A percentile compares a stretch with the other conserved stretches of the same genome.
Evolutionary conservation across 306 rosid genomes (phyloP).

Genomic region (Herpetospermum pedunculosum): DNA sequence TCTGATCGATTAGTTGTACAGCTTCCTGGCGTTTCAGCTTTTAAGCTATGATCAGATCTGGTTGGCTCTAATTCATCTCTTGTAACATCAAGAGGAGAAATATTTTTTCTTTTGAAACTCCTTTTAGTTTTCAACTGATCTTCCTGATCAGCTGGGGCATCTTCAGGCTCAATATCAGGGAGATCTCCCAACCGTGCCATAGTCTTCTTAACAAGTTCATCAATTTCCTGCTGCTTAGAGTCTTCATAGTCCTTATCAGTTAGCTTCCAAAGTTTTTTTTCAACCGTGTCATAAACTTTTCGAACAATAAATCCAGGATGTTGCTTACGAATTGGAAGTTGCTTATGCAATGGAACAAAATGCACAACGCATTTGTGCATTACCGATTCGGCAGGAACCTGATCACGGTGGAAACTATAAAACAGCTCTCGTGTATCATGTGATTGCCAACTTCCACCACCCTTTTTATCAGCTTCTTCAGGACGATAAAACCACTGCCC

Average conservation of each 20-base stretch:
- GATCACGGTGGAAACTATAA: slow-evolving; percentile 94
- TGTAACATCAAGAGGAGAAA: slow-evolving; percentile 56
- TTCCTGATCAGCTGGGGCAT: slow-evolving; percentile 41
- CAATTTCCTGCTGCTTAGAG: slow-evolving; percentile 66
- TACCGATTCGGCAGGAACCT: slow-evolving; percentile 90
- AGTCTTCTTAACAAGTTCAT: slow-evolving; percentile 79
- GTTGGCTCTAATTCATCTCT: slow-evolving; percentile 48
- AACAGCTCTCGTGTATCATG: slow-evolving; percentile 83
- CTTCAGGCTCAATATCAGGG: slow-evolving; percentile 65
- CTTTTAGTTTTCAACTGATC: slow-evolving; percentile 47
- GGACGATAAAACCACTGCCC: slow-evolving; percentile 99
- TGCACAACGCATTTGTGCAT: slow-evolving; percentile 94
- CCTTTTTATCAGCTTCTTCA: slow-evolving; percentile 84
- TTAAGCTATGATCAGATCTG: slow-evolving; percentile 39
- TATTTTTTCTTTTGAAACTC: slow-evolving; percentile 46
- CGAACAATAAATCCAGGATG: slow-evolving; percentile 92
- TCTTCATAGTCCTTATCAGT: slow-evolving; percentile 88
- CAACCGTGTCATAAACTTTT: slow-evolving; percentile 89
- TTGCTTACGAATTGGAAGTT: slow-evolving; percentile 74
- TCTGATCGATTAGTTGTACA: slow-evolving; percentile 37
- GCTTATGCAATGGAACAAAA: slow-evolving; percentile 77
- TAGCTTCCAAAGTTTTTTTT: slow-evolving; percentile 76
- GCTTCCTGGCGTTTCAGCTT: slow-evolving; percentile 71
- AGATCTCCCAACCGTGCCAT: slow-evolving; percentile 47
- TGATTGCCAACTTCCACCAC: slow-evolving; percentile 89